Percentiles rank a stretch among this genome's conserved stretches.
These are phyloP conservation scores for Claviceps cyperi DNA, from an alignment of 2,329 filamentous ascomycete species.

Conservation along the genomic window DNA sequence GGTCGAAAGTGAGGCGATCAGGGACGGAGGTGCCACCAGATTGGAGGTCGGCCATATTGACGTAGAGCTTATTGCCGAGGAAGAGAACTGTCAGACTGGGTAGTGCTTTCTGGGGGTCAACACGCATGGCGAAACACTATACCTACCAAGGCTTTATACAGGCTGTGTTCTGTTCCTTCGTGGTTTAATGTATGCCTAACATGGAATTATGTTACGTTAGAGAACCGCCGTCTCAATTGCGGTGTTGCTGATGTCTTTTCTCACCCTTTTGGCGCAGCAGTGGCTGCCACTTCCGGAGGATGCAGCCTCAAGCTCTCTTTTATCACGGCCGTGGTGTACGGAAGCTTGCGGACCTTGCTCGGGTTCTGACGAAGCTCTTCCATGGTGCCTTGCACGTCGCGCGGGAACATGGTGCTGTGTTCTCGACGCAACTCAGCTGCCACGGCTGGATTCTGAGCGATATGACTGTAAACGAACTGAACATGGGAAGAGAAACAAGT, in stretches of 20 bases:
- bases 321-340: constrained; percentile 1
- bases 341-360: constrained; percentile 1
- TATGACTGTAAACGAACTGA: constrained; percentile 1
- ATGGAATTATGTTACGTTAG: not conserved
- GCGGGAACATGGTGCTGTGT: not conserved
- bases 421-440: constrained; percentile 1
- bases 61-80: not conserved
- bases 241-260: not conserved
- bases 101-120: not conserved
- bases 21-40: not conserved
- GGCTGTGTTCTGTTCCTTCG: not conserved
- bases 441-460: constrained; percentile 1
- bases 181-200: not conserved
- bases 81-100: not conserved
- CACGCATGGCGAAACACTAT: not conserved
- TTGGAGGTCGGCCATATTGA: not conserved
- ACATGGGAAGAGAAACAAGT: not conserved
- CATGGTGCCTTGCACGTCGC: not conserved
- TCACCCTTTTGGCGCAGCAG: constrained; percentile 1
- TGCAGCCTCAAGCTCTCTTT: constrained; percentile 3
- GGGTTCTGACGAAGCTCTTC: constrained; percentile 1
- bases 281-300: not conserved
- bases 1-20: not conserved
- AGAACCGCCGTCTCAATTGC: no score
- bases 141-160: not conserved